Evolutionary conservation across 345 rosid species (phyloP), one percentile per base, ranked within the genome.

Genomic region (Eucalyptus paniculata): DNA sequence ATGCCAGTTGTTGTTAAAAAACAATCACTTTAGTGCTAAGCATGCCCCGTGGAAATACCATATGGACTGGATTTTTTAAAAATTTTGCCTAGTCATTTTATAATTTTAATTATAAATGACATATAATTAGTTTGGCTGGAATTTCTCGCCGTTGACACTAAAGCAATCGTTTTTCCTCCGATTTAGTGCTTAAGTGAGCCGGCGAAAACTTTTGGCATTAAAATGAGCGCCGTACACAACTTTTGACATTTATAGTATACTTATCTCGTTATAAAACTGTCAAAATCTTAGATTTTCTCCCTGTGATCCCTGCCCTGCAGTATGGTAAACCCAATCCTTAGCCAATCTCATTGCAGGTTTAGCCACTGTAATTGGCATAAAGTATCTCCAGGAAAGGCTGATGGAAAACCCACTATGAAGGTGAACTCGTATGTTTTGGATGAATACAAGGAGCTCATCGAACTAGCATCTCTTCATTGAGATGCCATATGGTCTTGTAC

Each of bases 391-490:
- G 94, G 87, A 21, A 90, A 91, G 51, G 91, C 86, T 49, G 83
- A 90, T 13, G 92, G 90, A 42, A 45, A 90, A 86, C 91, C 91
- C 3, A 44, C 87, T 7, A 40, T 93, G 87, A 96, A 94, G 92
- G 99, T 96, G 93, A 94, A 95, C 93, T 96, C 98, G 28, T 95
- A 91, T 6, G 97, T 96, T 81, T 93, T 95, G 5, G 96, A 95
- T 87, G 91, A 94, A 8, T 95, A 94, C 94, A 93, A 92, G 88
- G 90, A 95, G 62, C 92, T 96, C 44, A 91, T 96, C 45, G 96
- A 97, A 8, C 90, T 87, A 65, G 97, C 93, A 56, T 95, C 96
- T 65, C 69, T 92, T 88, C 92, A 91, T 65, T 95, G 93, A 95
- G 47, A 77, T 77, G 47, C 83, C 83, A 77, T 40, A 42, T 40